Conservation (phyloP, 2,329 filamentous ascomycete genomes). For the Colletotrichum kahawae region DNA sequence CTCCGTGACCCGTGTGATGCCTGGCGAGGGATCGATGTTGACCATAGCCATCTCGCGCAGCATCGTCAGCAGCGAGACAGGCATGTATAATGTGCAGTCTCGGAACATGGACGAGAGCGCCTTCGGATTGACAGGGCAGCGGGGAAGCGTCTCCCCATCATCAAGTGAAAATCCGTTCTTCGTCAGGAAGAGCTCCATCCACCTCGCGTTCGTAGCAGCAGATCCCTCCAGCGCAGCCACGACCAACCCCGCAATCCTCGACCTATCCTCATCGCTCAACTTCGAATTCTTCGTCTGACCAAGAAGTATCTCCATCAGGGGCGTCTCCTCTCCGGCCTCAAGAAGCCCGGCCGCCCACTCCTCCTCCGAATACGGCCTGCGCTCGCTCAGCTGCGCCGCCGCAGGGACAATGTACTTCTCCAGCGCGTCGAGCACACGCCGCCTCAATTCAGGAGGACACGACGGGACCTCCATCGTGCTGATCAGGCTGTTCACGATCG, state of each 20-base stretch:
- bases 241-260: conserved; percentile 27
- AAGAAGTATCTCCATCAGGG: conserved; percentile 23
- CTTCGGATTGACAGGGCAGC: conserved; percentile 24
- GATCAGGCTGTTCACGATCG: conserved; percentile 33
- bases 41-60: conserved; percentile 23
- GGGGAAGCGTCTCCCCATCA: conserved; percentile 26
- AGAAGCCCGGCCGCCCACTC: conserved; percentile 29
- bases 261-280: not conserved
- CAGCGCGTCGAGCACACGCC: conserved; percentile 29
- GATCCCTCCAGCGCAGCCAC: conserved; percentile 30
- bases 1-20: conserved; percentile 27
- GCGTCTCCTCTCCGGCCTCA: conserved; percentile 19
- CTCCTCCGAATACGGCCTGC: conserved; percentile 26
- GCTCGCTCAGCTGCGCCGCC: conserved; percentile 34
- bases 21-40: conserved; percentile 27
- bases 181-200: conserved; percentile 35
- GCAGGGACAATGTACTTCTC: conserved; percentile 31
- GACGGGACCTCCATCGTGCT: conserved; percentile 24
- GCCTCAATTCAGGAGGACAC: conserved; percentile 13
- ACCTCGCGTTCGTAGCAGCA: conserved; percentile 31
- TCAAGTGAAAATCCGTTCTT: conserved; percentile 30
- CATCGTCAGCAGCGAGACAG: conserved; percentile 22
- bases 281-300: not conserved
- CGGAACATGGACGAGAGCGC: conserved; percentile 20
- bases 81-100: conserved; percentile 18